These are phyloP conservation scores for Periconia sp. DNA, from an alignment of 2,329 filamentous ascomycete genomes.

Conservation along the genomic window DNA sequence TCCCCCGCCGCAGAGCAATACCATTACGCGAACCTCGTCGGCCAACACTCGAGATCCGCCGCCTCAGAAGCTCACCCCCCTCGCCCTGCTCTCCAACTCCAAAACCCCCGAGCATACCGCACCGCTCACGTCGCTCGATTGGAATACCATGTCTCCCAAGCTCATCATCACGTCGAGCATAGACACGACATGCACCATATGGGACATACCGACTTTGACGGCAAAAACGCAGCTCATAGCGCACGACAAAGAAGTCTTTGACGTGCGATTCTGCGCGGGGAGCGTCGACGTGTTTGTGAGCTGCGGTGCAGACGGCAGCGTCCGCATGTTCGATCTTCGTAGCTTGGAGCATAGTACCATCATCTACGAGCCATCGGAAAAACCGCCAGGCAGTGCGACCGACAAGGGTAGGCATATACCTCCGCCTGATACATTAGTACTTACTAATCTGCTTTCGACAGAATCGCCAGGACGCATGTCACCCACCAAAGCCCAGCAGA, in stretches of 20 bases:
- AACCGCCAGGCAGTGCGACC: slow-evolving; percentile 62
- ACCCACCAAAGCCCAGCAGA: slow-evolving; percentile 77
- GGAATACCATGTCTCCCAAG: slow-evolving; percentile 96
- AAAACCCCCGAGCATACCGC: slow-evolving; percentile 99
- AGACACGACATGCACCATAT: slow-evolving; percentile 98
- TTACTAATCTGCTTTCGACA: slow-evolving; percentile 15
- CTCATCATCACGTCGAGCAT: slow-evolving; percentile 99
- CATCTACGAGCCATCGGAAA: slow-evolving; percentile 96
- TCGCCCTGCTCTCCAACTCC: slow-evolving; percentile 93
- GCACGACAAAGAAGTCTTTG: slow-evolving; percentile 98
- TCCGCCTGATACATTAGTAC: background rate
- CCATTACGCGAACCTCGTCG: slow-evolving; percentile 69
- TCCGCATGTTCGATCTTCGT: slow-evolving; percentile 97
- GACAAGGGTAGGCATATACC: slow-evolving; percentile 49
- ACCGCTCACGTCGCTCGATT: slow-evolving; percentile 93
- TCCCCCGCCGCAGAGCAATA: slow-evolving; percentile 67
- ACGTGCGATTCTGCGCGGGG: slow-evolving; percentile 96
- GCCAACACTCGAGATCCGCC: slow-evolving; percentile 64
- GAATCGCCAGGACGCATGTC: slow-evolving; percentile 65
- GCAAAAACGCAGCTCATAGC: slow-evolving; percentile 98
- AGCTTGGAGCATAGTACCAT: slow-evolving; percentile 98
- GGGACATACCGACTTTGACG: slow-evolving; percentile 97
- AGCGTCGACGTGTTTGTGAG: slow-evolving; percentile 99
- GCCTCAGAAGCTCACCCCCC: slow-evolving; percentile 84
- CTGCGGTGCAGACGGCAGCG: slow-evolving; percentile 95